These are phyloP conservation scores for Picea glauca DNA, from an alignment of 75 land plant species.

Conservation along the genomic window DNA sequence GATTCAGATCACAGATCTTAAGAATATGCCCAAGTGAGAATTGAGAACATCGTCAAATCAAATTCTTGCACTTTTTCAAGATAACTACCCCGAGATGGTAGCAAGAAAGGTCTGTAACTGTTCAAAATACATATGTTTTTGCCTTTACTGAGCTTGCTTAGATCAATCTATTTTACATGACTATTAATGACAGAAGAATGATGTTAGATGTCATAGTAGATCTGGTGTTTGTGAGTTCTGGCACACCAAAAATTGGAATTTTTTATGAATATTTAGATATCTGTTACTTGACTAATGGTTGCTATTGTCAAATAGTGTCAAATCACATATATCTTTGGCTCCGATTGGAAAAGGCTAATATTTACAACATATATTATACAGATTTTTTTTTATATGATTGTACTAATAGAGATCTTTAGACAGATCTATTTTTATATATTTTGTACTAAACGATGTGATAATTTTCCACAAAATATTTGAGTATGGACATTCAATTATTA, in stretches of 20 bases:
- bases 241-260: background rate
- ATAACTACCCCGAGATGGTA: slow-evolving; percentile 94
- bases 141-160: background rate
- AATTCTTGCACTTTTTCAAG: slow-evolving; percentile 69
- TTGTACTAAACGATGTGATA: background rate
- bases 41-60: slow-evolving; percentile 66
- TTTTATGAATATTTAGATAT: background rate
- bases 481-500: background rate
- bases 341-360: too few relatives aligned
- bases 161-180: background rate
- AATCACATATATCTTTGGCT: too few relatives aligned
- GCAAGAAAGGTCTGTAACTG: slow-evolving; percentile 57
- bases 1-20: slow-evolving; percentile 89
- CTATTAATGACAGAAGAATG: background rate
- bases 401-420: too few relatives aligned
- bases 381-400: too few relatives aligned
- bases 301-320: too few relatives aligned
- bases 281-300: background rate
- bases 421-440: background rate
- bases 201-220: background rate
- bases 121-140: background rate
- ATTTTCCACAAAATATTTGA: background rate
- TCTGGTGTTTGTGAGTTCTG: background rate
- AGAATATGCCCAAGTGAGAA: slow-evolving; percentile 79
- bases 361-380: too few relatives aligned